Percentiles rank a stretch among this genome's conserved stretches.
Conservation (phyloP, 1,284 basidiomycete species). For the Tremellales sp. region DNA sequence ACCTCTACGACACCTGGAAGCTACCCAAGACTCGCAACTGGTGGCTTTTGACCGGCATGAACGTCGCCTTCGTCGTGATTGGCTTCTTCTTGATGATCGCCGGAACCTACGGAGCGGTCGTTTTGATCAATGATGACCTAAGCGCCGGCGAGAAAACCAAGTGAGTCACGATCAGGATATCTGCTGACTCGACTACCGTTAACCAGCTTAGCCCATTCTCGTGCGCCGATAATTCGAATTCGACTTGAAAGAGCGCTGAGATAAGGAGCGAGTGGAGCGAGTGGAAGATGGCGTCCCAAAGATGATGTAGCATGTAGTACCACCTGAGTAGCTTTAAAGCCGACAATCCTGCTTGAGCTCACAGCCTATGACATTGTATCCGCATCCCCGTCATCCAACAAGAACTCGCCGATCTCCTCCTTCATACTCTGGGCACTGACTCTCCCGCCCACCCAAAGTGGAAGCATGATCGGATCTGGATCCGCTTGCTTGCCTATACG, state of each 20-base stretch:
- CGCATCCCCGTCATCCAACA: background rate
- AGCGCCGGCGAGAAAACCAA: conserved; percentile 6
- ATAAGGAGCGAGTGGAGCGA: too few relatives aligned
- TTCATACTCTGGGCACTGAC: conserved; percentile 2
- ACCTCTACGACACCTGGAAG: conserved; percentile 28
- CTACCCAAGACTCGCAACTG: conserved; percentile 11
- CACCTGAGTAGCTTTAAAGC: too few relatives aligned
- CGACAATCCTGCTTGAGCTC: too few relatives aligned
- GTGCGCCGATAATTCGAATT: conserved; percentile 21
- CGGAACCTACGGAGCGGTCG: conserved; percentile 30
- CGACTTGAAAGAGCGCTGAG: too few relatives aligned
- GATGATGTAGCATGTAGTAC: too few relatives aligned
- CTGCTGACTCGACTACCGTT: conserved; percentile 35
- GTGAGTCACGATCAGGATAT: conserved; percentile 35
- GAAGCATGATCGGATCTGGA: conserved; percentile 23
- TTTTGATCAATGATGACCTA: conserved; percentile 15
- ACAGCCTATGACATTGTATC: too few relatives aligned
- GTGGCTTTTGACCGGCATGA: conserved; percentile 19
- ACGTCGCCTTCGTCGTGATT: conserved; percentile 25
- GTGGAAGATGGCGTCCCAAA: too few relatives aligned
- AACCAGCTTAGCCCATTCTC: conserved; percentile 24
- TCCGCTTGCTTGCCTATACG: conserved; percentile 14
- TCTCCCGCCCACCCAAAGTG: conserved; percentile 31
- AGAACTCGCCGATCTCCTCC: background rate
- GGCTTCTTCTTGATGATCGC: conserved; percentile 30